phyloP scores from a whole-genome alignment of 257 asterid genomes.

The Osmanthus fragrans region DNA sequence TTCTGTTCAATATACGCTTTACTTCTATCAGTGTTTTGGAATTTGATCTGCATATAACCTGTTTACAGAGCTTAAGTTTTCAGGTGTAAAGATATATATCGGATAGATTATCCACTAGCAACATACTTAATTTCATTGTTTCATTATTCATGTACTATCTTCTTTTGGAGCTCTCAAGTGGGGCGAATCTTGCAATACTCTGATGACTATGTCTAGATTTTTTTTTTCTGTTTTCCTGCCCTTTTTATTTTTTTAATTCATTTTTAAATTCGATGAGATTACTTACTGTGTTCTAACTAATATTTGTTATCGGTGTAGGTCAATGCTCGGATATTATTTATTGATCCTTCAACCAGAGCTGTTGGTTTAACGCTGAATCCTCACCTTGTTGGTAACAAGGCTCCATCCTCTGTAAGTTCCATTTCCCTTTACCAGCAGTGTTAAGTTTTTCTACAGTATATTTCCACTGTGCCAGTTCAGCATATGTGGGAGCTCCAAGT shows the following conservation, averaged over 20 bases:
- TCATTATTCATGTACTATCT: background rate
- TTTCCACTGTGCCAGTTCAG: background rate
- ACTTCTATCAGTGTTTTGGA: background rate
- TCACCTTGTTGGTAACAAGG: conserved; percentile 67
- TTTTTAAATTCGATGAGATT: background rate
- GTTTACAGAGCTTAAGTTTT: background rate
- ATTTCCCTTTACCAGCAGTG: conserved; percentile 10
- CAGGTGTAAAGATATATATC: background rate
- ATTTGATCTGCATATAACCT: background rate
- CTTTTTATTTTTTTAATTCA: conserved; percentile 3
- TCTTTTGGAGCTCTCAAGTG: background rate
- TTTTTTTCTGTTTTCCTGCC: background rate
- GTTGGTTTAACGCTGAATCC: conserved; percentile 93
- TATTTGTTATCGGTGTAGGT: conserved; percentile 47
- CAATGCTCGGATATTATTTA: conserved; percentile 91
- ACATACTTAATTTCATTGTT: conserved; percentile 2
- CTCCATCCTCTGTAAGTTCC: conserved; percentile 81
- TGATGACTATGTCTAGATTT: background rate
- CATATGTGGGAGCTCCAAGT: conserved; percentile 5
- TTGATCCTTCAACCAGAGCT: conserved; percentile 94
- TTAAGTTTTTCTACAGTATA: background rate
- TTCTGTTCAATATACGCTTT: conserved; percentile 15
- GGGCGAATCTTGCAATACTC: background rate
- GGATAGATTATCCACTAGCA: background rate
- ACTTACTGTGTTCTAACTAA: conserved; percentile 16